Base-by-base conservation (phyloP, 345 rosid genomes). In the Camelina laxa region DNA sequence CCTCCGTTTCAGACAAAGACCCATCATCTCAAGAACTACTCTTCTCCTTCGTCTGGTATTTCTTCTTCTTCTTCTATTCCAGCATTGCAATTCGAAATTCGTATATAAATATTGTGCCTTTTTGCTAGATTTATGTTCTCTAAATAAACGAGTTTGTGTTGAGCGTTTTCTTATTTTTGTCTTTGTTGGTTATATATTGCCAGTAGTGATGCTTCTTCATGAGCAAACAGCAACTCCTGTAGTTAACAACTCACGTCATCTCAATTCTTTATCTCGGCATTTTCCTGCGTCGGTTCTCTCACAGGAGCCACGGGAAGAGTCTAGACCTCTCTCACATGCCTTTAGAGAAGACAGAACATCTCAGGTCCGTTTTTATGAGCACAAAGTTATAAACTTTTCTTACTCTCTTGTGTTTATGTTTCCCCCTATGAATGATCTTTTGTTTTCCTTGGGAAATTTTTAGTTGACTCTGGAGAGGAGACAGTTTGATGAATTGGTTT, bases 261-360 rank as follows among this genome's bases (percentile, higher is more conserved):
- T 78, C 45, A 76, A 80, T 45, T 82, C 90, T n/a, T 64, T 79
- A 27, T 79, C 87, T 78, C 87, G 84, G 47, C 86, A 83, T 76
- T 83, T 91, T 51, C 91, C 97, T 50, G 72, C 88, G 6, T 89
- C 95, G 16, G 89, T 87, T 65, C 87, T 84, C 61, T 84, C 80
- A 65, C 97, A 83, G 82, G 96, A 91, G 84, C 93, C 86, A 78
- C 85, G 85, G 1, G 90, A 89, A 49, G 96, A 87, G 57, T 73
- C 80, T 42, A 80, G 78, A 67, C 73, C 89, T 70, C 79, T 73
- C 11, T 76, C 80, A 16, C 87, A 82, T 59, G 47, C 76, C 10
- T 55, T 60, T 11, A 84, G 84, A 84, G 93, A 88, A 68, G 93
- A 89, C 50, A 77, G 60, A 76, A 61, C 79, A 44, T 81, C 82